These are phyloP conservation scores for Aegilops tauschii DNA, from an alignment of 176 grass and related monocot genomes.

Conservation along the genomic window DNA sequence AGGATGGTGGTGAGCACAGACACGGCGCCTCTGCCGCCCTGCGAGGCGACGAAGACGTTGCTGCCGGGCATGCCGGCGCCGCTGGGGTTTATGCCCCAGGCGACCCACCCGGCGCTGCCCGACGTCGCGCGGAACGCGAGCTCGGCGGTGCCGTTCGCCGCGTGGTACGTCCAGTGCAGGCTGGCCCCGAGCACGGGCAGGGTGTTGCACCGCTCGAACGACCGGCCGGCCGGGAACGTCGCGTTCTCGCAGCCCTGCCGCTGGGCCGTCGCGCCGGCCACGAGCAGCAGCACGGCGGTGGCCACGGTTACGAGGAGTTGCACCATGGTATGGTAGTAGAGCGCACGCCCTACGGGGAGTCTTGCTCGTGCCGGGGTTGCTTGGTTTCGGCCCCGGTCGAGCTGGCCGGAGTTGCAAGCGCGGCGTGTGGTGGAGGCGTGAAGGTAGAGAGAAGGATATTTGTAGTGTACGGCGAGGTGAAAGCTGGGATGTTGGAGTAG, in stretches of 20 bases:
- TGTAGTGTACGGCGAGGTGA: not conserved
- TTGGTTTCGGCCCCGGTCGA: not conserved
- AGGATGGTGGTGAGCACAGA: conserved; percentile 40
- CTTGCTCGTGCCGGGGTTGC: too few relatives aligned
- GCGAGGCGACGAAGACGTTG: conserved; percentile 62
- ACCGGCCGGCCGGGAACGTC: conserved; percentile 41
- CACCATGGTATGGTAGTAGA: conserved; percentile 11
- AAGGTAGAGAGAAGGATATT: not conserved
- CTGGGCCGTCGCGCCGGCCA: not conserved
- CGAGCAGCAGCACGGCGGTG: not conserved
- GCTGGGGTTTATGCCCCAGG: conserved; percentile 80
- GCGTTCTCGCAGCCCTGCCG: conserved; percentile 24
- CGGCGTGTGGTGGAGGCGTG: not conserved
- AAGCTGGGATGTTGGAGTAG: not conserved
- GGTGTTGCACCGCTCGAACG: conserved; percentile 46
- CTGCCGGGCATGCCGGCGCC: conserved; percentile 49
- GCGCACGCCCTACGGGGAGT: not conserved
- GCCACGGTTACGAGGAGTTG: not conserved
- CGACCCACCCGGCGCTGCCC: conserved; percentile 45
- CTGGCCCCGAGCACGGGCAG: conserved; percentile 54
- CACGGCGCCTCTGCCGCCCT: not conserved
- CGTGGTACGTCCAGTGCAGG: conserved; percentile 81
- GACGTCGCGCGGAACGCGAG: conserved; percentile 64
- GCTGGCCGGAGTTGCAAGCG: not conserved
- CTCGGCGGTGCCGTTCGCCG: conserved; percentile 44